Percentiles rank a stretch among this genome's conserved stretches.
Evolutionary conservation across 768 basidiomycete species (phyloP).

Genomic region (Roridomyces roridus): DNA sequence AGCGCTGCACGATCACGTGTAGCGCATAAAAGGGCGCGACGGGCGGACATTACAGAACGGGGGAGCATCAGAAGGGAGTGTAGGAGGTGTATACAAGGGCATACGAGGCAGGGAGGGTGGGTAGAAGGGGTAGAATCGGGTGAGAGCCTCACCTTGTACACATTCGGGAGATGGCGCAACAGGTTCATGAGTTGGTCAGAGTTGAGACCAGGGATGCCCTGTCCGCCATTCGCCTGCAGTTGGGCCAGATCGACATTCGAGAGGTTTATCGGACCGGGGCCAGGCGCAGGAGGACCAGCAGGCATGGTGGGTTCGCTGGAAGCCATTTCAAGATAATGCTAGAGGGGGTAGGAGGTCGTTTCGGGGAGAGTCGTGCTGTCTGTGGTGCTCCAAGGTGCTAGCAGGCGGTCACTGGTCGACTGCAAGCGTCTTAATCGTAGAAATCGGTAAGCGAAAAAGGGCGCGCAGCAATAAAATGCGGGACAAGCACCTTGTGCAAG

Average conservation of each 20-base stretch:
- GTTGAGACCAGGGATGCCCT: constrained; percentile 43
- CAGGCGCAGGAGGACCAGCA: constrained; percentile 4
- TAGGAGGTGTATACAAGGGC: constrained; percentile 17
- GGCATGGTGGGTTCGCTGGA: constrained; percentile 14
- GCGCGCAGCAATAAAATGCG: not conserved
- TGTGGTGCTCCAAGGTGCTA: not conserved
- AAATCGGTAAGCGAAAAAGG: constrained; percentile 8
- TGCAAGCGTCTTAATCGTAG: not conserved
- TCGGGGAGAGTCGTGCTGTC: not conserved
- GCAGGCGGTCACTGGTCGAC: not conserved
- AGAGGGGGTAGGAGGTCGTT: not conserved
- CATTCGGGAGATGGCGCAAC: constrained; percentile 58
- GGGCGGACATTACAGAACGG: constrained; percentile 19
- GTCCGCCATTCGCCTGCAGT: constrained; percentile 21
- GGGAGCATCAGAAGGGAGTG: constrained; percentile 63
- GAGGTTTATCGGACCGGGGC: constrained; percentile 2
- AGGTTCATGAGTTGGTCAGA: constrained; percentile 64
- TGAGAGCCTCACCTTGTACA: constrained; percentile 58
- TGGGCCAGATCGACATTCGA: constrained; percentile 15
- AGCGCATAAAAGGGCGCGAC: constrained; percentile 39
- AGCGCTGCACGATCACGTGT: constrained; percentile 29
- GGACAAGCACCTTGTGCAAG: no score
- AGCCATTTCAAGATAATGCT: constrained; percentile 8
- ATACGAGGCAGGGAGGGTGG: constrained; percentile 2
- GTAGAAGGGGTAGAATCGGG: constrained; percentile 13